Base-by-base conservation (phyloP, 2,329 filamentous ascomycete genomes). In the Colletotrichum sp. region DNA sequence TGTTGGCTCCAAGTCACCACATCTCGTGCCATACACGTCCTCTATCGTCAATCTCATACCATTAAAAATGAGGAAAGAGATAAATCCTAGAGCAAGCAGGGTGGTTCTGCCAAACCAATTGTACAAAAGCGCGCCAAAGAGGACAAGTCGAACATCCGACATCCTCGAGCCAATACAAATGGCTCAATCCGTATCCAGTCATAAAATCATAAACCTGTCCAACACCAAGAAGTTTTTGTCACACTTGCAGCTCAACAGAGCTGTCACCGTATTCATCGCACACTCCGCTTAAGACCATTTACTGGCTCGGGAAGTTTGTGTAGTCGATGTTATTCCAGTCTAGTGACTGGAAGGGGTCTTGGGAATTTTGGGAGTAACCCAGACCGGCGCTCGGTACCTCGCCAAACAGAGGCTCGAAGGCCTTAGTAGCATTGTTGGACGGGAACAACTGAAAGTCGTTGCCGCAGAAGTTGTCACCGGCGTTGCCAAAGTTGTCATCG, bases 371-470 rank as follows among this genome's bases (percentile, higher is more conserved):
- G 5, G 87, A 89, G 79, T 88, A 91, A 28, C 89, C 88, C 52
- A 88, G 83, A 60, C 87, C 85, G 39, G 89, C 83, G 77, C 89
- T 90, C 4, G 89, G 87, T 6, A 90, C 81, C 52, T 90, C 87
- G 15, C 84, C 86, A 76, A 92, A 91, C 4, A 92, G 84, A 3
- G 85, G 81, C 59, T 89, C 86, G 57, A 86, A 85, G 9, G 85
- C 83, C 81, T 90, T 89, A 69, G 83, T 82, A 68, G 85, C 81
- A 39, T 81, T 80, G 13, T 79, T 80, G 18, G 82, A 69, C 4
- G 89, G 89, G 80, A 90, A 95, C 18, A 95, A 88, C 21, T 90
- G 89, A 79, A 95, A 95, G 82, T 95, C 93, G 13, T 83, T 85
- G n/a, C 86, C 85, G 24, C 59, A 59, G 59, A 76, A 76, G 39